A percentile compares a stretch with the other conserved stretches of the same genome.
phyloP scores from a whole-genome alignment of 257 asterid species.

The Jacaranda mimosifolia region DNA sequence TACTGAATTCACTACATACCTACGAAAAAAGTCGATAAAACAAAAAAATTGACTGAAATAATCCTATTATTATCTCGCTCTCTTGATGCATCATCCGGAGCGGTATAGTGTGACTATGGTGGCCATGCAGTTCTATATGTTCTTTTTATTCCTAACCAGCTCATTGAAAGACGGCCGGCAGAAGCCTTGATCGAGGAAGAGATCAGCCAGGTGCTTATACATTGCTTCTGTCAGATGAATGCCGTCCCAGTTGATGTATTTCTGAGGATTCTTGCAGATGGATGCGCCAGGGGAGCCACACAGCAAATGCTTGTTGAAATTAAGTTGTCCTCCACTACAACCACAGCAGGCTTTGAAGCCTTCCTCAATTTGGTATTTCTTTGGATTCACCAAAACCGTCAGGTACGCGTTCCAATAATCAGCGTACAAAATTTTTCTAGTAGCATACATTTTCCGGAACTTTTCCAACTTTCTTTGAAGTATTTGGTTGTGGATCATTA shows the following conservation, averaged over 20 bases:
- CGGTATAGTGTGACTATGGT: not conserved
- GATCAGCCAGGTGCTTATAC: slow-evolving; percentile 48
- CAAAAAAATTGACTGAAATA: not conserved
- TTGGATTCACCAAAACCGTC: slow-evolving; percentile 36
- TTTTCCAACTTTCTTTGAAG: slow-evolving; percentile 43
- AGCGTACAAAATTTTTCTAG: slow-evolving; percentile 44
- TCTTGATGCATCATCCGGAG: slow-evolving; percentile 42
- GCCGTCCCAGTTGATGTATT: slow-evolving; percentile 52
- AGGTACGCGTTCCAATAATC: slow-evolving; percentile 58
- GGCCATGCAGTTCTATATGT: slow-evolving; percentile 14
- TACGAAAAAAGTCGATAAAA: not conserved
- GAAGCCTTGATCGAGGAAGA: slow-evolving; percentile 54
- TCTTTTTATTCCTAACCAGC: slow-evolving; percentile 40
- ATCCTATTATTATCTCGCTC: slow-evolving; percentile 40
- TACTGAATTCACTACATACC: not conserved
- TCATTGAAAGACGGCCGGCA: slow-evolving; percentile 45
- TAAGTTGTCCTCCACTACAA: slow-evolving; percentile 16
- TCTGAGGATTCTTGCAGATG: slow-evolving; percentile 43
- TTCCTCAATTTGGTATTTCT: slow-evolving; percentile 50
- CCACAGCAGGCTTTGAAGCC: slow-evolving; percentile 56
- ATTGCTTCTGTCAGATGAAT: slow-evolving; percentile 53
- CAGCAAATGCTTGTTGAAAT: slow-evolving; percentile 20
- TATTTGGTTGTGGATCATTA: slow-evolving; percentile 49
- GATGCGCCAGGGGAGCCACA: slow-evolving; percentile 44
- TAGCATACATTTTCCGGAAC: slow-evolving; percentile 38